Conservation (phyloP, 2,329 filamentous ascomycete species). For the Pseudogymnoascus sp. region DNA sequence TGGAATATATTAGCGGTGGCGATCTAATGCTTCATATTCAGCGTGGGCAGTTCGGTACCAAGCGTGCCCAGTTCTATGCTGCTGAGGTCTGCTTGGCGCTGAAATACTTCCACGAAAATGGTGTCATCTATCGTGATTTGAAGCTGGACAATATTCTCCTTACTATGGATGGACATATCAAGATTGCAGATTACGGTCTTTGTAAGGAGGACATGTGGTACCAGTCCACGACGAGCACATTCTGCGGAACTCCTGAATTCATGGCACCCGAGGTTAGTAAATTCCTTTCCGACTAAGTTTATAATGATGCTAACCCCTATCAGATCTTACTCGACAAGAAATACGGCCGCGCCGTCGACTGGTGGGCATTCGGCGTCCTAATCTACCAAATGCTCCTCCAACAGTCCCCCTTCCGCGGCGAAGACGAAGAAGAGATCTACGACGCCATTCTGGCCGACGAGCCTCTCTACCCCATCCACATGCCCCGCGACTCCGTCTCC, state of each 20-base stretch:
- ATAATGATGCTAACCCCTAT: conserved; percentile 23
- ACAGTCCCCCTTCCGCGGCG: conserved; percentile 95
- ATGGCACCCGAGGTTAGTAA: conserved; percentile 87
- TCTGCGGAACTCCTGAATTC: conserved; percentile 98
- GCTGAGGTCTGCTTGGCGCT: conserved; percentile 93
- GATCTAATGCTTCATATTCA: conserved; percentile 99
- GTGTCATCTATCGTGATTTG: conserved; percentile 86
- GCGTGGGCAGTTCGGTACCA: conserved; percentile 88
- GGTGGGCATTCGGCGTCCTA: conserved; percentile 98
- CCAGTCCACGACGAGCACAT: conserved; percentile 90
- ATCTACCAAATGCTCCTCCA: conserved; percentile 99
- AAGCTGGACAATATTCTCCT: conserved; percentile 85
- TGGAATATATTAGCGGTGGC: conserved; percentile 98
- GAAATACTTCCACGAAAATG: conserved; percentile 99
- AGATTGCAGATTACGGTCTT: conserved; percentile 96
- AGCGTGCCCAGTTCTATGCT: conserved; percentile 97
- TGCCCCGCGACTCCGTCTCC: conserved; percentile 95
- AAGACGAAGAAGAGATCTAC: conserved; percentile 99
- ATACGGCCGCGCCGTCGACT: conserved; percentile 93
- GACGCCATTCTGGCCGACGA: conserved; percentile 97
- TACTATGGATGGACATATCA: conserved; percentile 93
- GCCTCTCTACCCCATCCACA: conserved; percentile 95
- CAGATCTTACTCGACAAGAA: conserved; percentile 97
- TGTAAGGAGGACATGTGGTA: conserved; percentile 99
- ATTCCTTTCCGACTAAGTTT: conserved; percentile 12